Evolutionary conservation across 2,329 filamentous ascomycete genomes (phyloP).

Genomic region (Clonostachys byssicola): DNA sequence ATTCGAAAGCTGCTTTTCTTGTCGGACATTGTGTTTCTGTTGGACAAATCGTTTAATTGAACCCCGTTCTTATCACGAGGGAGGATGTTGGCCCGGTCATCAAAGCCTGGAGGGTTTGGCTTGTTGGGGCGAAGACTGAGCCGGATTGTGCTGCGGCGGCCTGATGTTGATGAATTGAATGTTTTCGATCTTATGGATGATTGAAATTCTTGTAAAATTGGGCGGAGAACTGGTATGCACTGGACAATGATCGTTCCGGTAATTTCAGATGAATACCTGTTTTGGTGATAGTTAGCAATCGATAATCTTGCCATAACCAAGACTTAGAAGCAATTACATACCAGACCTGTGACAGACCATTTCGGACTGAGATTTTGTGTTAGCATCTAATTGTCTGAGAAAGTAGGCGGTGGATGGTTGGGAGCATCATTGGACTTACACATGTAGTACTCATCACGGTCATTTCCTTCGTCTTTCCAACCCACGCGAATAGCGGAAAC

Average conservation of each 20-base stretch:
- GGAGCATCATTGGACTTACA: conserved; percentile 18
- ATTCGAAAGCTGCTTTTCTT: too few species aligned
- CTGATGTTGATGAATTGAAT: too few species aligned
- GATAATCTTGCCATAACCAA: not conserved
- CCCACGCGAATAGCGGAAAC: conserved; percentile 39
- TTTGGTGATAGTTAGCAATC: not conserved
- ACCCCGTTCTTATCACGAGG: too few species aligned
- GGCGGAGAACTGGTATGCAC: conserved; percentile 45
- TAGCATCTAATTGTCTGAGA: not conserved
- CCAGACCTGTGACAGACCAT: not conserved
- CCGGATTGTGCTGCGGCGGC: too few species aligned
- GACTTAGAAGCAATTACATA: not conserved
- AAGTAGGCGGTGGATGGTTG: not conserved
- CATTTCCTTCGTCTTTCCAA: conserved; percentile 44
- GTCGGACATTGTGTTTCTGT: too few species aligned
- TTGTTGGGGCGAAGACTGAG: too few species aligned
- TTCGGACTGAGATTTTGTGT: not conserved
- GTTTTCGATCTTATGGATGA: too few species aligned
- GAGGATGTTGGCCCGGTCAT: too few species aligned
- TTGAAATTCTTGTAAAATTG: conserved; percentile 23
- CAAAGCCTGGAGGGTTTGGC: too few species aligned
- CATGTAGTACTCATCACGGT: conserved; percentile 39
- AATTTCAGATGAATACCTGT: conserved; percentile 42
- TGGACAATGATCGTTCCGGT: conserved; percentile 51
- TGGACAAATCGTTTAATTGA: too few species aligned